Percentiles rank a stretch among this genome's conserved stretches.
phyloP scores from a whole-genome alignment of 2,329 filamentous ascomycete species.

The Aspergillus persii region DNA sequence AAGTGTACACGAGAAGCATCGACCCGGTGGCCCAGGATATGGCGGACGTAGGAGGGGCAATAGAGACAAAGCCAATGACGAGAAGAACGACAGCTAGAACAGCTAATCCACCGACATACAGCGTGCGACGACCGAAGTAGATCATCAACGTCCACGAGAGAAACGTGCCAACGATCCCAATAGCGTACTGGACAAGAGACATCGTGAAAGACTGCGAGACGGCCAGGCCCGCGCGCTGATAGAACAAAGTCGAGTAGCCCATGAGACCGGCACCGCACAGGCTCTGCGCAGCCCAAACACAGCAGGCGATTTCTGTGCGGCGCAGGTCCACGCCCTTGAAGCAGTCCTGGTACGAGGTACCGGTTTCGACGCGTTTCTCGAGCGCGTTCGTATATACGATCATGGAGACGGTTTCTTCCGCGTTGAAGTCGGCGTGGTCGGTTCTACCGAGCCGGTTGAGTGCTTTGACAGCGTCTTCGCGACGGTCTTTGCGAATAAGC shows the following conservation, averaged over 20 bases:
- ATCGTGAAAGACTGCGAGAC: slow-evolving; percentile 35
- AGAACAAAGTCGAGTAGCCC: slow-evolving; percentile 37
- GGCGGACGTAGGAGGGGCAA: slow-evolving; percentile 19
- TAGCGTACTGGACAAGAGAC: slow-evolving; percentile 57
- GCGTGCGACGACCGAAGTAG: slow-evolving; percentile 37
- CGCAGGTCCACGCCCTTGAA: slow-evolving; percentile 32
- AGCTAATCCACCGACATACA: slow-evolving; percentile 34
- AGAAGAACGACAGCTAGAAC: slow-evolving; percentile 23
- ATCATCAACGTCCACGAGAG: slow-evolving; percentile 48
- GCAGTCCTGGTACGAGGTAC: slow-evolving; percentile 28
- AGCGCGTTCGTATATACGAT: slow-evolving; percentile 39
- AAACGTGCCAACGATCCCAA: slow-evolving; percentile 53
- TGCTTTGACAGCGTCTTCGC: slow-evolving; percentile 34
- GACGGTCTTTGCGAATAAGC: slow-evolving; percentile 36
- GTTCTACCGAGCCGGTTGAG: slow-evolving; percentile 27
- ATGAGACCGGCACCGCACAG: slow-evolving; percentile 32
- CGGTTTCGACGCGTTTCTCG: slow-evolving; percentile 19
- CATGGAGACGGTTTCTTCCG: slow-evolving; percentile 34
- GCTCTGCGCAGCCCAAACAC: slow-evolving; percentile 35
- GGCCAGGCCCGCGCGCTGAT: slow-evolving; percentile 37
- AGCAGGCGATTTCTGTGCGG: slow-evolving; percentile 42
- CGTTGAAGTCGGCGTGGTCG: slow-evolving; percentile 23
- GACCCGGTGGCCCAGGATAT: slow-evolving; percentile 42
- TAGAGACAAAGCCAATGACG: slow-evolving; percentile 23
- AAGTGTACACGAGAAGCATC: slow-evolving; percentile 53